A percentile compares a stretch with the other conserved stretches of the same genome.
These are phyloP conservation scores for Scortechinia acanthostroma DNA, from an alignment of 2,329 filamentous ascomycete species.

Conservation along the genomic window DNA sequence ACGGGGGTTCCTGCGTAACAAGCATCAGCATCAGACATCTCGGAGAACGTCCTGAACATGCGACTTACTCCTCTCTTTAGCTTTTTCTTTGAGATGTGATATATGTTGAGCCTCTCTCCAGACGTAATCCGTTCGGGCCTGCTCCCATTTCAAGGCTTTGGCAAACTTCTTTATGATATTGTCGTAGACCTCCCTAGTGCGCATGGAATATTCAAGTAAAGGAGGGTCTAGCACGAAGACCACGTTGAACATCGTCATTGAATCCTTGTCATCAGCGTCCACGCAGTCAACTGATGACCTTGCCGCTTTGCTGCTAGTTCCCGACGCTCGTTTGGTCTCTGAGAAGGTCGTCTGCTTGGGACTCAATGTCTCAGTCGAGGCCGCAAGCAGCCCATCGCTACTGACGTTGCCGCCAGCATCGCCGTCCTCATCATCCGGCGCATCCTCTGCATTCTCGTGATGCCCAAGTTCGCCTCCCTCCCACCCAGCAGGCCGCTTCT, in stretches of 20 bases:
- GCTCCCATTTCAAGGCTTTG: constrained; percentile 57
- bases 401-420: not conserved
- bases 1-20: not conserved
- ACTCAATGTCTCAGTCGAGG: not conserved
- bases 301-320: constrained; percentile 10
- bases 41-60: not conserved
- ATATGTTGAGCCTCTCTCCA: constrained; percentile 52
- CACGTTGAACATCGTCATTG: constrained; percentile 63
- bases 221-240: constrained; percentile 62
- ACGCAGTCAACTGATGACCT: constrained; percentile 8
- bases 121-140: constrained; percentile 55
- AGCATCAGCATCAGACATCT: not conserved
- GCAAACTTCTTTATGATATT: constrained; percentile 58
- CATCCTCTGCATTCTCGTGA: not conserved
- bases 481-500: constrained; percentile 14
- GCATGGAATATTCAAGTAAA: constrained; percentile 45
- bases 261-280: constrained; percentile 11
- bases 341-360: not conserved
- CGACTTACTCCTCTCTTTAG: constrained; percentile 31
- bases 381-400: not conserved
- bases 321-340: constrained; percentile 3
- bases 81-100: constrained; percentile 45
- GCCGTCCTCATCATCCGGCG: not conserved
- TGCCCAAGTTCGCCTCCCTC: constrained; percentile 6
- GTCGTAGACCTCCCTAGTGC: constrained; percentile 55